phyloP scores from a whole-genome alignment of 495 filamentous ascomycete species.

The Penicillium dipodomyicola region DNA sequence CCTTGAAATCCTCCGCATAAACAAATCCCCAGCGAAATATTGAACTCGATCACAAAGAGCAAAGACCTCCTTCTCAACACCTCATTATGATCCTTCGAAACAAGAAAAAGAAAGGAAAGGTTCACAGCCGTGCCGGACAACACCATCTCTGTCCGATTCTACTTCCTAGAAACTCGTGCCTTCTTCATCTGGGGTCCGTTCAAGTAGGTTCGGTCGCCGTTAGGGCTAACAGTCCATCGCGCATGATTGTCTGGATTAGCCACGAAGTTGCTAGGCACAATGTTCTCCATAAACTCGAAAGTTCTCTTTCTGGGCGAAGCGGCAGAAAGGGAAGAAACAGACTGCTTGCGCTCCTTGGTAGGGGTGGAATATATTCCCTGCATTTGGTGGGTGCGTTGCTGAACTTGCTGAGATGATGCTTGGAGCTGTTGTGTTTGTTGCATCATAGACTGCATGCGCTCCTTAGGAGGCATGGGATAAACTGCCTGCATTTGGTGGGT shows the following conservation, averaged over 20 bases:
- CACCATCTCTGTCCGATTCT: not conserved
- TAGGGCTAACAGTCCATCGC: constrained; percentile 16
- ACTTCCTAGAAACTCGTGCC: not conserved
- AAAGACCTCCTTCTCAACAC: not conserved
- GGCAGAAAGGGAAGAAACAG: not conserved
- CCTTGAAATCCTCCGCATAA: not conserved
- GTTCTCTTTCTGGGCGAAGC: constrained; percentile 2
- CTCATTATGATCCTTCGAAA: not conserved
- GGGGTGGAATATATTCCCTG: not conserved
- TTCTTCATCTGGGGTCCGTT: constrained; percentile 20
- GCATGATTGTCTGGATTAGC: constrained; percentile 31
- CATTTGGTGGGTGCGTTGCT: not conserved
- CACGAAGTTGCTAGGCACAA: constrained; percentile 20
- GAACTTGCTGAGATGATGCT: not conserved
- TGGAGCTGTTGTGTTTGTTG: not conserved
- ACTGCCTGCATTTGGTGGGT: too few species aligned
- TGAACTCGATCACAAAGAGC: not conserved
- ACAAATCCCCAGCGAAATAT: not conserved
- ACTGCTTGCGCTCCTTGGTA: not conserved
- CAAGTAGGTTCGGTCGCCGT: constrained; percentile 21
- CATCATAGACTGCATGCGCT: not conserved
- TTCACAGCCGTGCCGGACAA: not conserved
- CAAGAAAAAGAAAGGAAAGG: not conserved
- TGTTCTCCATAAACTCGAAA: constrained; percentile 14
- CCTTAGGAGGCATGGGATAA: not conserved